Percentiles rank a stretch among this genome's conserved stretches.
Conservation (phyloP, 352 stramenopile species). For the Globisporangium nodosum region DNA sequence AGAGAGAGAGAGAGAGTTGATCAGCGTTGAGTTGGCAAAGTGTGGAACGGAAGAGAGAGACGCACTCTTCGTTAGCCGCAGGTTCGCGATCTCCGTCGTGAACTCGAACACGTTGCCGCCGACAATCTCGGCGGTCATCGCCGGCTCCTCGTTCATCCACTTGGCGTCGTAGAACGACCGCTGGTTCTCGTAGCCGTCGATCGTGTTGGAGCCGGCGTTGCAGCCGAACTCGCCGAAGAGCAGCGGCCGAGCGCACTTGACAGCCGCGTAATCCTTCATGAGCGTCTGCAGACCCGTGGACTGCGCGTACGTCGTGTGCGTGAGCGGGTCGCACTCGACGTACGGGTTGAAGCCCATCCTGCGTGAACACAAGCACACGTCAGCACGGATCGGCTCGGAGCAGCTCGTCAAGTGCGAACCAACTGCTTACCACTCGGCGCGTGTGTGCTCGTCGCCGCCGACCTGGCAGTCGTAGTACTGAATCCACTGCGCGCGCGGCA, state of each 20-base stretch:
- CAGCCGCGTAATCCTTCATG: constrained; percentile 47
- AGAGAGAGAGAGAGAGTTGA: neutral
- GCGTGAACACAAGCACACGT: no score
- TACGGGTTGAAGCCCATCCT: constrained; percentile 35
- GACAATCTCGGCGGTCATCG: constrained; percentile 59
- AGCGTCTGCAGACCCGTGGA: constrained; percentile 54
- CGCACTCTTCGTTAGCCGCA: constrained; percentile 22
- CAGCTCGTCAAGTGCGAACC: no score
- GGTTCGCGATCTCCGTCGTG: constrained; percentile 53
- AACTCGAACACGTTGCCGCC: constrained; percentile 79
- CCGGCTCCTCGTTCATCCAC: constrained; percentile 73
- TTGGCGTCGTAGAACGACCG: constrained; percentile 57
- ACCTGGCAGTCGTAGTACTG: constrained; percentile 70
- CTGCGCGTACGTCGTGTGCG: constrained; percentile 41
- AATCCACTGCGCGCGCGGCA: constrained; percentile 54
- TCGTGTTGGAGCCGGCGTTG: constrained; percentile 54
- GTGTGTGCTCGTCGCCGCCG: constrained; percentile 37
- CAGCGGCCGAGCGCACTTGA: constrained; percentile 46
- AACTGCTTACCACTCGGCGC: constrained; percentile 27
- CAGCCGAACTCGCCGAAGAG: constrained; percentile 80
- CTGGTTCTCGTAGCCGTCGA: constrained; percentile 68
- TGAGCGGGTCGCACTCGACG: constrained; percentile 42
- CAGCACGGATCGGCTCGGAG: no score
- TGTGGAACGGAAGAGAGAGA: neutral
- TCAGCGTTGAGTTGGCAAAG: no score